Conservation (phyloP, 345 rosid genomes). For the Salix arbutifolia region DNA sequence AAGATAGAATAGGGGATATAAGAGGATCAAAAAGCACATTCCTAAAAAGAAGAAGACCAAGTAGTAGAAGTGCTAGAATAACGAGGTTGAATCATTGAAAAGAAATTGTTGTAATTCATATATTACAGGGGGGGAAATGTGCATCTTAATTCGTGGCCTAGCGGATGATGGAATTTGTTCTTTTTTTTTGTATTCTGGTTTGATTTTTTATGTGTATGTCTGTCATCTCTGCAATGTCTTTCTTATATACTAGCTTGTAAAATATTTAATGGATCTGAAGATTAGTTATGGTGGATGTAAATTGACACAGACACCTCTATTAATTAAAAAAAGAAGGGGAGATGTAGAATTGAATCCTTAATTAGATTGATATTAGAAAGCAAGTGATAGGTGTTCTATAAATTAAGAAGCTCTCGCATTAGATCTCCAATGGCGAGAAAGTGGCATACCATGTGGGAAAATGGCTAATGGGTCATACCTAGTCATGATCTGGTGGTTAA, state of each 20-base stretch:
- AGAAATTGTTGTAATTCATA: too few species aligned
- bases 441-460: not conserved
- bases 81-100: too few species aligned
- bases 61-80: too few species aligned
- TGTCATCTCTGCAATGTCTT: fast-evolving
- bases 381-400: not conserved
- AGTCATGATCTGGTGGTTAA: not conserved
- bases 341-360: not conserved
- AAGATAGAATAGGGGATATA: not conserved
- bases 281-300: too few species aligned
- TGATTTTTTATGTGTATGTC: too few species aligned
- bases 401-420: not conserved
- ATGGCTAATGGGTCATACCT: not conserved
- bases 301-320: fast-evolving
- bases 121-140: too few species aligned
- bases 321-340: too few species aligned
- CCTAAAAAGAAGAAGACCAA: too few species aligned
- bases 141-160: too few species aligned
- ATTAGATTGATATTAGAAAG: not conserved
- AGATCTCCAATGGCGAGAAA: not conserved
- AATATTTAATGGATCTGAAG: fast-evolving
- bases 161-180: too few species aligned
- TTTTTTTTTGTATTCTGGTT: fast-evolving
- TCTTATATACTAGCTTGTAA: too few species aligned
- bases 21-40: too few species aligned